Base-by-base conservation (phyloP, 805 yeast species). In the Naumovozyma baii region DNA sequence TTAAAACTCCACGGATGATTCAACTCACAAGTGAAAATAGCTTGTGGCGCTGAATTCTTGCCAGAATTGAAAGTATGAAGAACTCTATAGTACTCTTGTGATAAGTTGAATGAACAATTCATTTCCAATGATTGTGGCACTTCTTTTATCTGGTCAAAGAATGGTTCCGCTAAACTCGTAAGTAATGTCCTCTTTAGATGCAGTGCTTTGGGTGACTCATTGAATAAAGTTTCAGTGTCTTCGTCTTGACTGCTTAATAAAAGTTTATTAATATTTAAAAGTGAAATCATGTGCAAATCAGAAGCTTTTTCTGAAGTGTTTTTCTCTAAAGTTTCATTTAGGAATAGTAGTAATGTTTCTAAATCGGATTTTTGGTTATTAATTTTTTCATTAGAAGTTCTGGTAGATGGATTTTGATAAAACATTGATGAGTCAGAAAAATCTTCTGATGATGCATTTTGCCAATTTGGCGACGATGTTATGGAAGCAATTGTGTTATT, bases 21-120 rank as follows among this genome's bases (percentile, higher is more conserved):
- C n/a, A 71, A 62, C 3, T 75, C 78, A 36, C 90, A 83, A 0
- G 95, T 85, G 58, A 87, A 79, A 5, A 87, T 78, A 0, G 95
- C 90, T 54, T 84, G 90, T 5, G 87, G 87, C 2, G 73, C 64
- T 0, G 80, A 63, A 42, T 78, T 79, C 49, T 82, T 85, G 2
- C 81, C 78, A 0, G 85, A 69, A 1, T 83, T 69, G 44, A 76
- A 62, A 33, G 78, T 55, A 64, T 83, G 83, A 58, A 72, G 78
- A 9, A 76, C 72, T 33, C 78, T 42, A 40, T 57, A 55, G 30
- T 53, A 49, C 34, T 47, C 51, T 20, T 42, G 39, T 18, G 42
- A 34, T n/a, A 40, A 39, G 18, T 35, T 39, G 20, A 29, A 29
- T 12, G 7, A 8, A 14, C 7, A 14, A 5, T 28, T 20, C 3